These are phyloP conservation scores for Silene vulgaris DNA, from an alignment of 179 eudicot species.

Conservation along the genomic window DNA sequence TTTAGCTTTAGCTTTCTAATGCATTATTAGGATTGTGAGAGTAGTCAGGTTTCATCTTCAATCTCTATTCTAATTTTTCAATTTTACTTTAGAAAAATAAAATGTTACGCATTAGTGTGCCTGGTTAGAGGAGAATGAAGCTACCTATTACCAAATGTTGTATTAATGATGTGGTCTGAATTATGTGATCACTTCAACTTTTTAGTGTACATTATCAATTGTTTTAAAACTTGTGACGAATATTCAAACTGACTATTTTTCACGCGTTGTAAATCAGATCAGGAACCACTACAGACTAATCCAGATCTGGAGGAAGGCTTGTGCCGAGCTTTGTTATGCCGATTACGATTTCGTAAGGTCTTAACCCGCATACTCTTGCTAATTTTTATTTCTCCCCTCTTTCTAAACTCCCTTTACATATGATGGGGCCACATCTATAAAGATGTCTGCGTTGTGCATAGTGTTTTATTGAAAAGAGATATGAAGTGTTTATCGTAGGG, in stretches of 20 bases:
- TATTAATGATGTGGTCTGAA: neutral
- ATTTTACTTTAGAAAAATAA: neutral
- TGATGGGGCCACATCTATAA: slow-evolving; percentile 3
- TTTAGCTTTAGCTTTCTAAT: neutral
- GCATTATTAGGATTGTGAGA: neutral
- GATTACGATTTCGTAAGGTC: slow-evolving; percentile 99
- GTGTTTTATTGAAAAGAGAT: neutral
- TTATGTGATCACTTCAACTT: neutral
- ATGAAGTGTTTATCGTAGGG: neutral
- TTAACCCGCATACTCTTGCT: slow-evolving; percentile 44
- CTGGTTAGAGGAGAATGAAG: neutral
- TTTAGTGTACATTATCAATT: neutral
- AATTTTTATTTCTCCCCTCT: neutral
- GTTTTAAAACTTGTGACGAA: neutral
- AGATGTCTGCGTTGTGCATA: neutral
- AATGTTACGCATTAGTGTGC: neutral
- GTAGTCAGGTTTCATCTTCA: neutral
- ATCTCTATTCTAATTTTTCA: neutral
- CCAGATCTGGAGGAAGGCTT: slow-evolving; percentile 84
- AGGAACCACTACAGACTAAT: slow-evolving; percentile 74
- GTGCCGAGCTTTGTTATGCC: slow-evolving; percentile 83
- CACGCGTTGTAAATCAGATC: slow-evolving; percentile 50
- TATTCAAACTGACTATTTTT: neutral
- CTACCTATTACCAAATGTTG: slow-evolving; percentile 3
- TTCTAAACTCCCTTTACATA: neutral